phyloP scores from a whole-genome alignment of 768 basidiomycete genomes.

The Leucosporidium creatinivorum region DNA sequence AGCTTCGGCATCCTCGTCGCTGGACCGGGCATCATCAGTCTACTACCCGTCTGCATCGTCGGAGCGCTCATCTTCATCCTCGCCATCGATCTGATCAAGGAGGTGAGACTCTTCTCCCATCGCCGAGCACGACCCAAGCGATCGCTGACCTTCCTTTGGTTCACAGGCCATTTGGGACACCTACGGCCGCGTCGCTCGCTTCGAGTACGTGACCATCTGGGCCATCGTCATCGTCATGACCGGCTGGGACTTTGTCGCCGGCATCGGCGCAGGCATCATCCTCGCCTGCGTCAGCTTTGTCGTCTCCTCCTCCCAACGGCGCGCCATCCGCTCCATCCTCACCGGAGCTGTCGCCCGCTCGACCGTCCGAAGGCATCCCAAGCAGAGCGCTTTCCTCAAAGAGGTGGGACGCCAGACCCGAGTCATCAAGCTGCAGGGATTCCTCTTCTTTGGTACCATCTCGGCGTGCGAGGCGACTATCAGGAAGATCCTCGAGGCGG shows the following conservation, averaged over 20 bases:
- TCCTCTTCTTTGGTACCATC: conserved; percentile 91
- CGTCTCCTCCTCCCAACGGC: conserved; percentile 79
- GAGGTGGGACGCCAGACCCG: conserved; percentile 78
- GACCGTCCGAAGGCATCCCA: conserved; percentile 69
- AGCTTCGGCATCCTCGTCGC: conserved; percentile 63
- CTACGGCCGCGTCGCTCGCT: conserved; percentile 72
- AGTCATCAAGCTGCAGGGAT: conserved; percentile 80
- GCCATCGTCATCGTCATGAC: conserved; percentile 69
- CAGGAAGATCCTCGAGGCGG: conserved; percentile 61
- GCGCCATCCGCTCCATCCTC: conserved; percentile 68
- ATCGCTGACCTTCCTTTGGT: not conserved
- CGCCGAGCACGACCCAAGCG: not conserved
- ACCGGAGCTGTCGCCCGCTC: conserved; percentile 79
- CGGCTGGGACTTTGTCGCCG: conserved; percentile 83
- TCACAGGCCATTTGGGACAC: conserved; percentile 81
- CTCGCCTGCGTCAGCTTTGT: conserved; percentile 96
- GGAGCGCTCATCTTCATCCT: conserved; percentile 74
- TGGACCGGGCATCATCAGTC: conserved; percentile 79
- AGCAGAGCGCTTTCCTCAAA: conserved; percentile 73
- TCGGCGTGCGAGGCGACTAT: conserved; percentile 80
- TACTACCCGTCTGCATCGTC: conserved; percentile 52
- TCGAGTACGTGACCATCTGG: conserved; percentile 47
- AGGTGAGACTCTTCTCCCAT: conserved; percentile 40
- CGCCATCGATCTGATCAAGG: conserved; percentile 87
- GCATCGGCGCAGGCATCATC: conserved; percentile 84